phyloP scores from a whole-genome alignment of 2,329 filamentous ascomycete genomes.

The Trichoderma atroviride region DNA sequence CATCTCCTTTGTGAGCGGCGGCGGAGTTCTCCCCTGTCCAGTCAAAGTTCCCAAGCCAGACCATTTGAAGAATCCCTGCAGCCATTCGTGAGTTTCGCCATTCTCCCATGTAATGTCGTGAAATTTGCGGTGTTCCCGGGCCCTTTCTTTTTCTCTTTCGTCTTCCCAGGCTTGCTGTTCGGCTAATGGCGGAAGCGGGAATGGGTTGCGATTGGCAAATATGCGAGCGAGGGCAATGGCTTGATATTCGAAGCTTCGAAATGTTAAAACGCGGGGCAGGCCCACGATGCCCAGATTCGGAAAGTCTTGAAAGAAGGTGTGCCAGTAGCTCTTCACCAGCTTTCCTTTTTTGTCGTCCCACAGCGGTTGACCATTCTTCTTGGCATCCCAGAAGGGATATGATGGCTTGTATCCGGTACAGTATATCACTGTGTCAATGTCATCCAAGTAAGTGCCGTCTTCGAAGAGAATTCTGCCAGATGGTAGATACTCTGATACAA shows the following conservation, averaged over 20 bases:
- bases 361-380: slow-evolving; percentile 48
- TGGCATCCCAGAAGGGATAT: slow-evolving; percentile 53
- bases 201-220: slow-evolving; percentile 46
- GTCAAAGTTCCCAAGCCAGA: slow-evolving; percentile 52
- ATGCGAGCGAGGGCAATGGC: slow-evolving; percentile 55
- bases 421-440: slow-evolving; percentile 47
- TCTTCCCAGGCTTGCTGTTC: slow-evolving; percentile 53
- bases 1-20: slow-evolving; percentile 46
- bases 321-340: slow-evolving; percentile 51
- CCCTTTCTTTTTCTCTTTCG: slow-evolving; percentile 39
- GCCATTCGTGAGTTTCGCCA: slow-evolving; percentile 53
- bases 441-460: slow-evolving; percentile 41
- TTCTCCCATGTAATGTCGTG: slow-evolving; percentile 57
- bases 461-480: slow-evolving; percentile 49
- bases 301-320: slow-evolving; percentile 55
- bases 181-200: slow-evolving; percentile 42
- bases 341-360: slow-evolving; percentile 53
- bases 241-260: slow-evolving; percentile 60
- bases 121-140: slow-evolving; percentile 46
- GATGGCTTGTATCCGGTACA: slow-evolving; percentile 49
- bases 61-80: slow-evolving; percentile 50
- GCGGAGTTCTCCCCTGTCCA: slow-evolving; percentile 52
- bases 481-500: slow-evolving; percentile 49
- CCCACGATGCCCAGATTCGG: slow-evolving; percentile 55
- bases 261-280: slow-evolving; percentile 54